Conservation (phyloP, 768 basidiomycete species). For the Pleurotus platypus region DNA sequence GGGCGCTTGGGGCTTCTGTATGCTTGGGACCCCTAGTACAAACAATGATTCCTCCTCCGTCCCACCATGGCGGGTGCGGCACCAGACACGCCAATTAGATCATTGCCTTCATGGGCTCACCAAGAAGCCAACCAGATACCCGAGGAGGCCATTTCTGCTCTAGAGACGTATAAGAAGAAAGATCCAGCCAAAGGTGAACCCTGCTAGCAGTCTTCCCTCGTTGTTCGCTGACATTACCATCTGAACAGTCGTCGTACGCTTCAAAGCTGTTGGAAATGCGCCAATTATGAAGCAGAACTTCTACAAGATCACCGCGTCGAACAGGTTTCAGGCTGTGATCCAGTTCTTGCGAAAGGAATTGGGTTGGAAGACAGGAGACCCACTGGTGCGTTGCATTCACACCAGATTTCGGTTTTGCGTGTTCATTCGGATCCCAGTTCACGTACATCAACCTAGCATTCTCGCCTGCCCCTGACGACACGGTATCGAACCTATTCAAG, state of each 20-base stretch:
- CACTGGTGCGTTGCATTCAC: constrained; percentile 53
- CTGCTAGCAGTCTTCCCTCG: neutral
- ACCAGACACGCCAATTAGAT: constrained; percentile 25
- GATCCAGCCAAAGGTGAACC: constrained; percentile 70
- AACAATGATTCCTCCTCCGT: neutral
- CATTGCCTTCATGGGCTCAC: constrained; percentile 27
- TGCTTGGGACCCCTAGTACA: neutral
- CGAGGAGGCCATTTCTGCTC: constrained; percentile 60
- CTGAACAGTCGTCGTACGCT: constrained; percentile 87
- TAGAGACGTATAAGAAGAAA: constrained; percentile 86
- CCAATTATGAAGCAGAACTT: constrained; percentile 99
- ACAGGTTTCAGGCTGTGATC: constrained; percentile 92
- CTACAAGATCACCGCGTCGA: constrained; percentile 93
- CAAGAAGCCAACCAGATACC: constrained; percentile 27
- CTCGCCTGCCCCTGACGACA: constrained; percentile 79
- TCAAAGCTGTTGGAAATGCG: constrained; percentile 96
- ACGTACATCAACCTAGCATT: constrained; percentile 68
- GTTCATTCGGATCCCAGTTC: constrained; percentile 38
- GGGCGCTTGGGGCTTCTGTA: neutral
- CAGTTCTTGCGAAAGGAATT: constrained; percentile 88
- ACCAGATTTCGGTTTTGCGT: neutral
- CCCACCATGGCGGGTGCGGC: neutral
- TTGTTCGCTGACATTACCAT: neutral
- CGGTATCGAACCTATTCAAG: constrained; percentile 74
- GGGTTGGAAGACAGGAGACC: constrained; percentile 81